Evolutionary conservation across 225 moss, liverwort and hornwort genomes (phyloP), one percentile per base, ranked within the genome.

Genomic region (Marchantia paleacea): DNA sequence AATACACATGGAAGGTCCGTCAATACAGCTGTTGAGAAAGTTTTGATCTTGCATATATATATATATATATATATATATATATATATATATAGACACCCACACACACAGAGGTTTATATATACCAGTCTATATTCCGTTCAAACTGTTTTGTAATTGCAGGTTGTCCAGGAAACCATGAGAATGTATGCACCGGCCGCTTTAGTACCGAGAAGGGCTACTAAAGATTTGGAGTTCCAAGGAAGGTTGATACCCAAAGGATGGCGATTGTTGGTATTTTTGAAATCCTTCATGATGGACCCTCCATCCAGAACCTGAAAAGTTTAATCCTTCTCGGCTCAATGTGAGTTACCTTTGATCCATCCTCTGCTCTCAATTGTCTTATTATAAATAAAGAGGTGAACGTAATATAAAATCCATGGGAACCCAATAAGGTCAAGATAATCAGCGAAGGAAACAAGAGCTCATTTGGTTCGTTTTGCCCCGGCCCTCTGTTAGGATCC

Each of bases 141-240:
- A 30, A 19, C 0, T 48, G 30, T 11, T 29, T 26, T 12, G 16
- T 26, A 52, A 75, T 16, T 26, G 49, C 76, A 76, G 76, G 76
- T 76, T 8, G 62, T 76, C 26, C 76, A 76, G 58, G 76, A 76
- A 28, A 76, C 76, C 30, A 76, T 76, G 76, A 76, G 76, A 47
- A 52, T 76, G 15, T 20, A 19, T 62, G 62, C 76, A 3, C 76
- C 76, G 10, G 76, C 57, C 4, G 53, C 57, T 12, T 12, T 60
- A 13, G 76, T 76, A 19, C 57, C 62, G 24, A 57, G 76, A 31
- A 55, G 62, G 47, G 76, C 76, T 25, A 29, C 58, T 29, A 60
- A 58, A 10, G 76, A 76, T 76, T 57, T 76, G 53, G 55, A 52
- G 52, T 76, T 76, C 26, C 52, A 76, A 29, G 76, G 76, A 8